Percentiles rank a stretch among this genome's conserved stretches.
Conservation (phyloP, 805 yeast species). For the Saccharomycopsis capsularis region DNA sequence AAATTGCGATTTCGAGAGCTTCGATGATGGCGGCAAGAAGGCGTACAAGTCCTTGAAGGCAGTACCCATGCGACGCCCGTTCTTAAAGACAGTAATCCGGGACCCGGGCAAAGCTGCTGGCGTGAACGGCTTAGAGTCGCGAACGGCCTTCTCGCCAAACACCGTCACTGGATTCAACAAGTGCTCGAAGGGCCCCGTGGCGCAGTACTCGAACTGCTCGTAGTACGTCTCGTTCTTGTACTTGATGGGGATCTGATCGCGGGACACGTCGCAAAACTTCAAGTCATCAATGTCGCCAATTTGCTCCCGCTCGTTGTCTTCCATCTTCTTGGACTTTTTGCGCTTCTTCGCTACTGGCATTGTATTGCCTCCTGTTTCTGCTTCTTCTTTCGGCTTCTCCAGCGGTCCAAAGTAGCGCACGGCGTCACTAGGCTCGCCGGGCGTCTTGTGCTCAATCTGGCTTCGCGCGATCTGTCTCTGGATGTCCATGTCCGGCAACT, state of each 20-base stretch:
- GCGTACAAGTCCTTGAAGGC: constrained; percentile 60
- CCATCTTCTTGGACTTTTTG: constrained; percentile 9
- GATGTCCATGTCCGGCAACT: constrained; percentile 48
- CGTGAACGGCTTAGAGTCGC: constrained; percentile 40
- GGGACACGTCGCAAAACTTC: constrained; percentile 41
- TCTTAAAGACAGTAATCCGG: constrained; percentile 60
- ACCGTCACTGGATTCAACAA: constrained; percentile 64
- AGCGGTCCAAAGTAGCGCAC: constrained; percentile 23
- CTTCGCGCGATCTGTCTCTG: constrained; percentile 38
- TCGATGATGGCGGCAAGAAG: constrained; percentile 72
- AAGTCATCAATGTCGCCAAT: constrained; percentile 13
- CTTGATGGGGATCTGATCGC: constrained; percentile 85
- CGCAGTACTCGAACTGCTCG: constrained; percentile 77
- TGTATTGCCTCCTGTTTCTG: neutral
- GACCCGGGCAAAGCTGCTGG: constrained; percentile 51
- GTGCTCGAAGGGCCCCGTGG: constrained; percentile 66
- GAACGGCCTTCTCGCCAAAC: constrained; percentile 59
- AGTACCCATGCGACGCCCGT: constrained; percentile 62
- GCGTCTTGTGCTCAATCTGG: constrained; percentile 31
- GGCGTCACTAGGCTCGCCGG: constrained; percentile 22
- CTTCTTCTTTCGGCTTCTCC: neutral
- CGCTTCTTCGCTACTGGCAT: constrained; percentile 16
- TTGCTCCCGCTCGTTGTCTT: constrained; percentile 15
- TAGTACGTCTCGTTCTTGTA: constrained; percentile 71
- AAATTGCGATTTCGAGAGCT: constrained; percentile 17